A percentile compares a stretch with the other conserved stretches of the same genome.
phyloP scores from a whole-genome alignment of 495 filamentous ascomycete genomes.

The Pseudomonodictys pantanalensis region DNA sequence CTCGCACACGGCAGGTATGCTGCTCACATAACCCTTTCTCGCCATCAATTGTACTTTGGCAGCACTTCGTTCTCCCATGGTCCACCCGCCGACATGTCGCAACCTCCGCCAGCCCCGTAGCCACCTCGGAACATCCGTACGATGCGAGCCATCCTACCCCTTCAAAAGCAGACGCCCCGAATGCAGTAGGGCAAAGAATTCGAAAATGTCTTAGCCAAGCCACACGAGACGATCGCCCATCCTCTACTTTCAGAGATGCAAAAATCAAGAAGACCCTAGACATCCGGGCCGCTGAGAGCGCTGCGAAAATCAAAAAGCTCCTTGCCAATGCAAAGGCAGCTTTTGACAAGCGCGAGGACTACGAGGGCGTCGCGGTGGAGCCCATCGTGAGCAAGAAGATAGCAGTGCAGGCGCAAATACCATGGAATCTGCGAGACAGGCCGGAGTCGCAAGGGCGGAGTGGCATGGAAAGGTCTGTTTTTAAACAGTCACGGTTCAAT shows the following conservation, averaged over 20 bases:
- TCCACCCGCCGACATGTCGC: neutral
- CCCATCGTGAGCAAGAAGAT: too few species aligned
- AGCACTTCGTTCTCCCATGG: slow-evolving; percentile 25
- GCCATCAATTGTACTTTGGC: slow-evolving; percentile 28
- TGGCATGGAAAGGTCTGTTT: neutral
- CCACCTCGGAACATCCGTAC: too few species aligned
- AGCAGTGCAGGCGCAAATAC: too few species aligned
- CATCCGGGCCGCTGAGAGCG: neutral
- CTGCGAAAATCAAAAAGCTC: neutral
- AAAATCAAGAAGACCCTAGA: neutral
- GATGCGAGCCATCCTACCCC: too few species aligned
- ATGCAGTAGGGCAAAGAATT: too few species aligned
- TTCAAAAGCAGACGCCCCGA: too few species aligned
- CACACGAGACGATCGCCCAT: too few species aligned
- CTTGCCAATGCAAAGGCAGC: neutral
- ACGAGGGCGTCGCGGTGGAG: neutral
- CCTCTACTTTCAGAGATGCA: neutral
- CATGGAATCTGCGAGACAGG: too few species aligned
- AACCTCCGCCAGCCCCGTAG: too few species aligned
- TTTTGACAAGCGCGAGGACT: neutral
- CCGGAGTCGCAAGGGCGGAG: too few species aligned
- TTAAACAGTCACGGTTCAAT: neutral
- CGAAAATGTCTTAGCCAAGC: too few species aligned
- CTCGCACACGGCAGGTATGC: slow-evolving; percentile 7
- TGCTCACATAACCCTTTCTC: slow-evolving; percentile 23